These are phyloP conservation scores for Mucor saturninus DNA, from an alignment of 371 early-diverging fungal species.

Conservation along the genomic window DNA sequence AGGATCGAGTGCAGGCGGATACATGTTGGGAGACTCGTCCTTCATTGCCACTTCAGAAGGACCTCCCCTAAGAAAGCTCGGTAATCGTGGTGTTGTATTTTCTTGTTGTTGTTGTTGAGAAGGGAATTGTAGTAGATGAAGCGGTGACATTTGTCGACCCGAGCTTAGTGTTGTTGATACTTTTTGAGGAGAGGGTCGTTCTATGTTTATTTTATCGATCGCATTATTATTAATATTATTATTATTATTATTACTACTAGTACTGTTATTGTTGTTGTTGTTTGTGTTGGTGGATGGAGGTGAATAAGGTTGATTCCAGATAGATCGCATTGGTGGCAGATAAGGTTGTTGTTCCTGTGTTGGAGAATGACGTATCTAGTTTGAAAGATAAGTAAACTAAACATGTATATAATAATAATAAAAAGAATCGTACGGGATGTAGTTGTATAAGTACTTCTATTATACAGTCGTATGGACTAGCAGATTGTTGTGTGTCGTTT, in stretches of 20 bases:
- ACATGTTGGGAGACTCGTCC: background rate
- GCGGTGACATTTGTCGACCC: background rate
- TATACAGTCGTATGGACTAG: slow-evolving; percentile 19
- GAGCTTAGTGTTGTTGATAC: background rate
- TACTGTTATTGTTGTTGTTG: background rate
- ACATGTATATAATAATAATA: background rate
- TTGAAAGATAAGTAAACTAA: background rate
- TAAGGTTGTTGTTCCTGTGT: slow-evolving; percentile 9
- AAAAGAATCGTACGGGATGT: slow-evolving; percentile 30
- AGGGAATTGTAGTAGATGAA: slow-evolving; percentile 1
- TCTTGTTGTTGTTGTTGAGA: background rate
- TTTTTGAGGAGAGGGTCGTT: background rate
- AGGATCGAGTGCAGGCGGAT: slow-evolving; percentile 21
- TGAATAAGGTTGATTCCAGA: slow-evolving; percentile 12
- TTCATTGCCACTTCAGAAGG: slow-evolving; percentile 8
- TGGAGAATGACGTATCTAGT: slow-evolving; percentile 21
- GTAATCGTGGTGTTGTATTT: slow-evolving; percentile 17
- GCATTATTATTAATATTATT: no score
- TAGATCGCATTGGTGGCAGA: slow-evolving; percentile 28
- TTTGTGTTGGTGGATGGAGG: slow-evolving; percentile 4
- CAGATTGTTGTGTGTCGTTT: background rate
- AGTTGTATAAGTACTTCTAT: slow-evolving; percentile 42
- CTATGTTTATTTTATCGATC: background rate
- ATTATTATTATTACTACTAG: background rate
- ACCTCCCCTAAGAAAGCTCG: slow-evolving; percentile 8